Evolutionary conservation across 768 basidiomycete species (phyloP).

Genomic region (Leccinum aurantiacum): DNA sequence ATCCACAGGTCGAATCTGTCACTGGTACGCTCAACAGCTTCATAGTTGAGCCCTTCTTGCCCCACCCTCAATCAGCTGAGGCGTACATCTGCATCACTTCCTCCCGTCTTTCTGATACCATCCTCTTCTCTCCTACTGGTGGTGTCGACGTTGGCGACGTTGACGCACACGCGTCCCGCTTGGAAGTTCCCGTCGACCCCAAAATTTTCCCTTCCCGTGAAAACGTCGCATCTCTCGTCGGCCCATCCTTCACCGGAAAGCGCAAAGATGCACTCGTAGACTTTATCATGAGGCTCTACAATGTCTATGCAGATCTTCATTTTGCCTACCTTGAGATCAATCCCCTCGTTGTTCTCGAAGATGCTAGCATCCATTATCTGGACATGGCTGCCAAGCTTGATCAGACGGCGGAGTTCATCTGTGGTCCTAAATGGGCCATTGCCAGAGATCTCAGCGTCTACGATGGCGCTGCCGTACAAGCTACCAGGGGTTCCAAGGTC

Average conservation of each 20-base stretch:
- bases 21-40: constrained; percentile 97
- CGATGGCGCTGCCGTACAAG: constrained; percentile 42
- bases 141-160: constrained; percentile 99
- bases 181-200: constrained; percentile 71
- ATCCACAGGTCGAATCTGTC: constrained; percentile 78
- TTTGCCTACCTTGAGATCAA: constrained; percentile 99
- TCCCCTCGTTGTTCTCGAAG: constrained; percentile 93
- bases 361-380: constrained; percentile 82
- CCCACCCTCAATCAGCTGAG: constrained; percentile 90
- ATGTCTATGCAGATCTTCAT: constrained; percentile 97
- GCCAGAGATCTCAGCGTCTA: constrained; percentile 86
- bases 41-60: constrained; percentile 98
- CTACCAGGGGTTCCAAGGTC: constrained; percentile 47
- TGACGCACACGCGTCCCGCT: constrained; percentile 92
- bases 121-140: constrained; percentile 98
- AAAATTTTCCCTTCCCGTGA: constrained; percentile 80
- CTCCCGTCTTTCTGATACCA: constrained; percentile 88
- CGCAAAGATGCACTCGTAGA: constrained; percentile 93
- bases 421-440: constrained; percentile 98
- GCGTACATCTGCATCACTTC: constrained; percentile 99
- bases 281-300: constrained; percentile 93
- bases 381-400: constrained; percentile 99
- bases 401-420: constrained; percentile 97
- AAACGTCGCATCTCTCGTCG: constrained; percentile 75
- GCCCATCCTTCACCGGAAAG: constrained; percentile 68